A percentile compares a stretch with the other conserved stretches of the same genome.
Conservation (phyloP, 768 basidiomycete species). For the Suillus placidus region DNA sequence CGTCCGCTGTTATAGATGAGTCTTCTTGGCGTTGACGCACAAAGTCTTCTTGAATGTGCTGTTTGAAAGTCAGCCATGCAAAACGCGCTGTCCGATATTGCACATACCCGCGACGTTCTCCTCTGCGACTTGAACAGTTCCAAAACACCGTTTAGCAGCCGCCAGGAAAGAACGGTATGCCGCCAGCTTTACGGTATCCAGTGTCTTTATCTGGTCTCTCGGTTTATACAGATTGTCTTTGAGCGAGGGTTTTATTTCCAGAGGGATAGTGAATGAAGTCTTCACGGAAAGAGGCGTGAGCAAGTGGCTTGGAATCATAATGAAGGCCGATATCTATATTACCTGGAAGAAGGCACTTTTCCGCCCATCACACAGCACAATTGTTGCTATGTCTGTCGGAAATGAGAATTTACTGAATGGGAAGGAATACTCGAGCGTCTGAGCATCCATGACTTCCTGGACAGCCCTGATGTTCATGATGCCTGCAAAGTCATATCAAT, state of each 20-base stretch:
- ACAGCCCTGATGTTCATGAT: slow-evolving; percentile 62
- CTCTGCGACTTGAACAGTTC: slow-evolving; percentile 55
- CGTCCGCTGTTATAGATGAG: slow-evolving; percentile 50
- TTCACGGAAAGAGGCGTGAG: slow-evolving; percentile 28
- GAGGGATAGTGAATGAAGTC: slow-evolving; percentile 61
- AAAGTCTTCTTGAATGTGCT: slow-evolving; percentile 83
- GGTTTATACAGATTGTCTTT: slow-evolving; percentile 50
- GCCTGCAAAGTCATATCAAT: slow-evolving; percentile 41
- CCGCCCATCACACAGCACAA: slow-evolving; percentile 63
- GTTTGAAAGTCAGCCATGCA: background rate
- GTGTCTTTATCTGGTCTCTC: slow-evolving; percentile 45
- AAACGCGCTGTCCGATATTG: slow-evolving; percentile 3
- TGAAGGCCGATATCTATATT: background rate
- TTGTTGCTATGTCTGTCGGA: slow-evolving; percentile 68
- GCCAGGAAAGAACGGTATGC: slow-evolving; percentile 62
- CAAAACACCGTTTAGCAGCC: slow-evolving; percentile 52
- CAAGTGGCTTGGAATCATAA: background rate
- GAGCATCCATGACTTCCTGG: slow-evolving; percentile 64
- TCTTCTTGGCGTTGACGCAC: slow-evolving; percentile 46
- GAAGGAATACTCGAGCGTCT: slow-evolving; percentile 74
- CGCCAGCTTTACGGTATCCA: slow-evolving; percentile 48
- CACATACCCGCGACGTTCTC: slow-evolving; percentile 59
- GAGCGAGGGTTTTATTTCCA: slow-evolving; percentile 38
- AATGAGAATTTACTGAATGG: slow-evolving; percentile 77
- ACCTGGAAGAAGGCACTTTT: slow-evolving; percentile 79